Base-by-base conservation (phyloP, 495 filamentous ascomycete species). In the Penicillium dipodomyicola region DNA sequence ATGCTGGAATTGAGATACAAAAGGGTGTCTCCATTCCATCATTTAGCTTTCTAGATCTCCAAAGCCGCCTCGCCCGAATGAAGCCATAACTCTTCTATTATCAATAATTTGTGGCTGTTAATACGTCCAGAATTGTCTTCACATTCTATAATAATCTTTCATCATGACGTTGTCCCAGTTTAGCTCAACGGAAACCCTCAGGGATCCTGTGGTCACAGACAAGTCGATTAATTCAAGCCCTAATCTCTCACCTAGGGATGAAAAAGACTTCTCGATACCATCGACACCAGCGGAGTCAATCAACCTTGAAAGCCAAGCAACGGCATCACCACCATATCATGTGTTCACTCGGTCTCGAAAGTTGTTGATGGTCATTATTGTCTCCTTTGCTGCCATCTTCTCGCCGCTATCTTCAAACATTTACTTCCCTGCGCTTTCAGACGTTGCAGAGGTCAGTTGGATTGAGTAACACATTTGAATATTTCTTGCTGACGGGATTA, bases 351-450 rank as follows among this genome's bases (percentile, higher is more conserved):
- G 68, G 23, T 41, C 68, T 11, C 77, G 82, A 54, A 87, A 82
- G 72, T 59, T 76, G 57, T 82, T 82, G 72, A 81, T 89, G 56
- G 74, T 89, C n/a, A 73, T 74, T 58, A 84, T 93, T 72, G 82
- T 86, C 40, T 82, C 72, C 9, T 32, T 72, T n/a, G 72, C 74
- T 0, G 73, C 67, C 52, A 68, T 71, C 33, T 74, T 76, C 59
- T 90, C 87, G 0, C 87, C 88, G 2, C 77, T 91, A 49, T 89
- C 86, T 0, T 86, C 86, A 19, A 90, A 88, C 62, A 90, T 91
- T 41, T 94, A 94, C 68, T 91, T 91, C 57, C 89, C 88, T 5
- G 85, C 86, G 2, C 73, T 93, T 20, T 67, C 64, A 8, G 60
- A 55, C 4, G 67, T 76, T 15, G 72, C 73, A 20, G 58, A 51